A percentile compares a stretch with the other conserved stretches of the same genome.
Conservation (phyloP, 2,329 filamentous ascomycete species). For the Calonectria hawksworthii region DNA sequence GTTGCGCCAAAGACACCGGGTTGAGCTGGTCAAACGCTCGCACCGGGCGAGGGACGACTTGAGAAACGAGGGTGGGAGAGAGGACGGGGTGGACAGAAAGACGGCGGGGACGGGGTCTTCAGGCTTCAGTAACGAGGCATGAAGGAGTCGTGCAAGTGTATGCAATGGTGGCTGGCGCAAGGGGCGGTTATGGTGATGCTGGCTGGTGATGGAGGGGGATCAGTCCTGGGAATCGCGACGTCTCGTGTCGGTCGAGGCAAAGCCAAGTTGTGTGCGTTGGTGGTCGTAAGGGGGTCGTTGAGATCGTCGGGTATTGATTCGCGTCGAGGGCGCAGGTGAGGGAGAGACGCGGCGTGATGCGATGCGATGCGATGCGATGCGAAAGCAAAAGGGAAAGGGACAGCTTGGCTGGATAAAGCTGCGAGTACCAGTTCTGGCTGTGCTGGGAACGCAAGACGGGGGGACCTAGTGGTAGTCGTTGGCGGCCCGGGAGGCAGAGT, state of each 20-base stretch:
- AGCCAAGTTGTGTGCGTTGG: constrained; percentile 29
- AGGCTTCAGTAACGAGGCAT: constrained; percentile 41
- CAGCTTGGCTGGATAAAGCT: constrained; percentile 43
- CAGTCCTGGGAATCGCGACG: constrained; percentile 30
- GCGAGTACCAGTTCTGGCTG: constrained; percentile 7
- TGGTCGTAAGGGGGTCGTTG: constrained; percentile 27
- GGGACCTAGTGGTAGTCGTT: constrained; percentile 36
- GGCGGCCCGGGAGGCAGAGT: constrained; percentile 11
- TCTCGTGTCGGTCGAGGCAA: constrained; percentile 28
- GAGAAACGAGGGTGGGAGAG: constrained; percentile 31
- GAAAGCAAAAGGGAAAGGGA: constrained; percentile 45
- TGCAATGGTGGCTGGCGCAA: constrained; percentile 14
- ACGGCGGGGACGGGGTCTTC: neutral
- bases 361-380: constrained; percentile 39
- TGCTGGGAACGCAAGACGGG: constrained; percentile 35
- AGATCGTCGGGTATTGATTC: constrained; percentile 23
- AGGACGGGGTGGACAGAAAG: constrained; percentile 20
- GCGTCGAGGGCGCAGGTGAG: constrained; percentile 15
- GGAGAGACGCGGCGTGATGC: constrained; percentile 30
- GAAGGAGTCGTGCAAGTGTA: constrained; percentile 28
- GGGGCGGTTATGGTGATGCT: constrained; percentile 7
- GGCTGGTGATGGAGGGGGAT: constrained; percentile 3
- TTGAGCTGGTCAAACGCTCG: constrained; percentile 38
- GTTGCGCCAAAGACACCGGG: constrained; percentile 32
- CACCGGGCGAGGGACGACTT: constrained; percentile 41